These are phyloP conservation scores for Neophaeococcomyces mojaviensis DNA, from an alignment of 2,329 filamentous ascomycete species.

Conservation along the genomic window DNA sequence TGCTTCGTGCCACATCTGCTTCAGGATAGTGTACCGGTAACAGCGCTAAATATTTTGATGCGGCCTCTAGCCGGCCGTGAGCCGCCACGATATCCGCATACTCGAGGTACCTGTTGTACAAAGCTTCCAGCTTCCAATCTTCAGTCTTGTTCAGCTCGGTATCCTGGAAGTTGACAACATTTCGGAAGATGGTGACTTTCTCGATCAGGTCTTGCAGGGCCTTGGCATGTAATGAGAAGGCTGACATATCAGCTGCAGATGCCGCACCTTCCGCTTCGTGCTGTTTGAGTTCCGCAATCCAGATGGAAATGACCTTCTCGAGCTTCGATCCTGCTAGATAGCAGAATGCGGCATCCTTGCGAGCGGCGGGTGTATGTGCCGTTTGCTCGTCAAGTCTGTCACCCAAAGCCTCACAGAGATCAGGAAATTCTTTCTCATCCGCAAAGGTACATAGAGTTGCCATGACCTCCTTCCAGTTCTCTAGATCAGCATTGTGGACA, in stretches of 20 bases:
- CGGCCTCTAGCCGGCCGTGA: constrained; percentile 77
- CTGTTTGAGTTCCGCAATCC: constrained; percentile 83
- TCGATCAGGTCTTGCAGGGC: constrained; percentile 91
- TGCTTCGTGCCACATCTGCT: constrained; percentile 76
- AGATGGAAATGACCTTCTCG: constrained; percentile 93
- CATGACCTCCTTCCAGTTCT: constrained; percentile 96
- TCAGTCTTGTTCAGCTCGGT: constrained; percentile 59
- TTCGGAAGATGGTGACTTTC: constrained; percentile 94
- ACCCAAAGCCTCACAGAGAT: constrained; percentile 89
- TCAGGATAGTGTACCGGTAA: constrained; percentile 76
- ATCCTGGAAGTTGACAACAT: constrained; percentile 87
- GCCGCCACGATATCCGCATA: constrained; percentile 92
- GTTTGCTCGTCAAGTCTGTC: constrained; percentile 74
- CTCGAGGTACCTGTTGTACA: constrained; percentile 94
- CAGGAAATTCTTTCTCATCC: constrained; percentile 80
- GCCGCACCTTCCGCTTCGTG: constrained; percentile 68
- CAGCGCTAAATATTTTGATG: constrained; percentile 85
- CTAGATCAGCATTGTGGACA: constrained; percentile 88
- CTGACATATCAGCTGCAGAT: constrained; percentile 62
- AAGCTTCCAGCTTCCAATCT: constrained; percentile 78
- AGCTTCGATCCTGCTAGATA: constrained; percentile 92
- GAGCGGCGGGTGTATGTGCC: constrained; percentile 43
- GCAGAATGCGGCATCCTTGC: constrained; percentile 93
- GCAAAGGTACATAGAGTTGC: constrained; percentile 93
- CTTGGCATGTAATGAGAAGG: constrained; percentile 84